These are phyloP conservation scores for Cercis canadensis DNA, from an alignment of 306 rosid genomes.

Conservation along the genomic window DNA sequence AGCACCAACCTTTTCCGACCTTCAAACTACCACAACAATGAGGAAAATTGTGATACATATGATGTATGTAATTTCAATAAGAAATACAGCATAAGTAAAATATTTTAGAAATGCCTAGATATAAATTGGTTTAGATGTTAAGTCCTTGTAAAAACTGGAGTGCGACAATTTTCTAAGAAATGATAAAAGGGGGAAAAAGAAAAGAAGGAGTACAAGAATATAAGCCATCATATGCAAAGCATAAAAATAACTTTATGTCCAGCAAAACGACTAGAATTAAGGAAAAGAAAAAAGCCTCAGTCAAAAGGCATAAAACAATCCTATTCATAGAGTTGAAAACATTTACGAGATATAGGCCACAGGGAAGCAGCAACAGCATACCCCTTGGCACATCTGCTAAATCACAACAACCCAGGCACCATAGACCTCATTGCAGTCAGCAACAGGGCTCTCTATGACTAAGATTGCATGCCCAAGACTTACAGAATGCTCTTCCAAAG, in stretches of 20 bases:
- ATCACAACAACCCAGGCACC: slow-evolving; percentile 56
- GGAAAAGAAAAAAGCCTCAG: slow-evolving; percentile 21
- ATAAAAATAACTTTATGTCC: slow-evolving; percentile 11
- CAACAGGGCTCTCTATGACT: slow-evolving; percentile 61
- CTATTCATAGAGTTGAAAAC: slow-evolving; percentile 39
- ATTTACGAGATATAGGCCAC: slow-evolving; percentile 50
- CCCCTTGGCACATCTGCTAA: slow-evolving; percentile 53
- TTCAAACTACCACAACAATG: slow-evolving; percentile 22
- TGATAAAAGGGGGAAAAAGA: slow-evolving; percentile 10
- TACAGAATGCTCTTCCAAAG: slow-evolving; percentile 55
- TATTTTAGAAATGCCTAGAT: slow-evolving; percentile 1
- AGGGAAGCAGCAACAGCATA: slow-evolving; percentile 55
- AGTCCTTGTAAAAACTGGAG: slow-evolving; percentile 5
- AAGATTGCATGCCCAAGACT: slow-evolving; percentile 56
- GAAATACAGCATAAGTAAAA: slow-evolving; percentile 15
- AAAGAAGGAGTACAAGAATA: neutral
- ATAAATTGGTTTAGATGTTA: slow-evolving; percentile 9
- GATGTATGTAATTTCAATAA: slow-evolving; percentile 1
- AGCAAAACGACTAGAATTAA: slow-evolving; percentile 25
- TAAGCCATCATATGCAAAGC: slow-evolving; percentile 16
- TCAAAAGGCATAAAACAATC: slow-evolving; percentile 23
- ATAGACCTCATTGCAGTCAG: slow-evolving; percentile 67
- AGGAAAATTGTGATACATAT: slow-evolving; percentile 18
- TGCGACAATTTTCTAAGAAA: neutral
- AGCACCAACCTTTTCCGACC: slow-evolving; percentile 28